Evolutionary conservation across 1,284 basidiomycete species (phyloP).

Genomic region (Fomitopsis betulina): DNA sequence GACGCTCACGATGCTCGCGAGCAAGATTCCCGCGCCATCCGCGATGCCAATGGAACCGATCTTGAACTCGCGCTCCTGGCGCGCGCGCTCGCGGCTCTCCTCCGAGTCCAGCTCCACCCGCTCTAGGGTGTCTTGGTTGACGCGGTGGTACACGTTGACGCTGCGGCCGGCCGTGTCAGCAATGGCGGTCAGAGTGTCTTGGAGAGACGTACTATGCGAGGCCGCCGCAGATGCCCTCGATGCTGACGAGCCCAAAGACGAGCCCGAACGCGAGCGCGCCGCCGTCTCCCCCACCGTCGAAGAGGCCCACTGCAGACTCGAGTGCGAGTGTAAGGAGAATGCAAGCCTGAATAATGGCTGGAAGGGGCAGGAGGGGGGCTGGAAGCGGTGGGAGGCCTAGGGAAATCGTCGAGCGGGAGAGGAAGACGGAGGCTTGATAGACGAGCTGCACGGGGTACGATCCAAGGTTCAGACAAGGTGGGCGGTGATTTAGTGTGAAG

Average conservation of each 20-base stretch:
- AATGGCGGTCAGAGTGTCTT: neutral
- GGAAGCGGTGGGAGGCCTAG: slow-evolving; percentile 86
- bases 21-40: slow-evolving; percentile 73
- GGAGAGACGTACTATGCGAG: slow-evolving; percentile 73
- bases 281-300: slow-evolving; percentile 46
- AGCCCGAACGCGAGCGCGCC: slow-evolving; percentile 45
- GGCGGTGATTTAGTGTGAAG: neutral
- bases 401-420: slow-evolving; percentile 91
- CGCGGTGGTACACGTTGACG: slow-evolving; percentile 84
- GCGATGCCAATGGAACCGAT: slow-evolving; percentile 85
- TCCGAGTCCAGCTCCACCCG: slow-evolving; percentile 35
- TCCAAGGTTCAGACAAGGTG: neutral
- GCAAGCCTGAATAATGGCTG: slow-evolving; percentile 64
- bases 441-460: slow-evolving; percentile 55
- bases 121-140: slow-evolving; percentile 59
- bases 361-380: slow-evolving; percentile 61
- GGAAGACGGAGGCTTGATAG: slow-evolving; percentile 92
- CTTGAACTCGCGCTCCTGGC: slow-evolving; percentile 82
- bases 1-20: slow-evolving; percentile 76
- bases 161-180: slow-evolving; percentile 29
- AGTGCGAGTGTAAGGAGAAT: slow-evolving; percentile 57
- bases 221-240: slow-evolving; percentile 88
- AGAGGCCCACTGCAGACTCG: slow-evolving; percentile 69
- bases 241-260: slow-evolving; percentile 74
- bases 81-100: slow-evolving; percentile 49